A percentile compares a stretch with the other conserved stretches of the same genome.
phyloP scores from a whole-genome alignment of 257 asterid species.

The Plectranthus barbatus region DNA sequence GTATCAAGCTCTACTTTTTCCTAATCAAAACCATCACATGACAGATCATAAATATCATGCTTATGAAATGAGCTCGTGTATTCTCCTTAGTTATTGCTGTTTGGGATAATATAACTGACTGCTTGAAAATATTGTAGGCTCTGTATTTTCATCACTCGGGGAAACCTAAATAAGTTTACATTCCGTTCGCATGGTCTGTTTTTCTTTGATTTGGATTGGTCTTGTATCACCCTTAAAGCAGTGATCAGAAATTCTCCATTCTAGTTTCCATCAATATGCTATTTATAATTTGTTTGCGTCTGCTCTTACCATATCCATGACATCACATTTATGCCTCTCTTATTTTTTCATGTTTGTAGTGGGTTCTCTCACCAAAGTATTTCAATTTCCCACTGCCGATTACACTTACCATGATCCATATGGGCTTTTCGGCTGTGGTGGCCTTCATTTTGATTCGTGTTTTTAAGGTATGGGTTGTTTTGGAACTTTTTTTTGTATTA shows the following conservation, averaged over 20 bases:
- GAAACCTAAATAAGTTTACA: neutral
- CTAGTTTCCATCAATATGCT: slow-evolving; percentile 6
- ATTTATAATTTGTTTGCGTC: neutral
- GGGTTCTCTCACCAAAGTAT: slow-evolving; percentile 98
- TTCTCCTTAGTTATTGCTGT: neutral
- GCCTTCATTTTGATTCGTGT: slow-evolving; percentile 87
- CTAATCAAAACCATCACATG: neutral
- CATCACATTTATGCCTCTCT: slow-evolving; percentile 7
- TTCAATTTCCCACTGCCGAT: slow-evolving; percentile 94
- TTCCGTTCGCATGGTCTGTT: neutral
- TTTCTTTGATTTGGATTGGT: neutral
- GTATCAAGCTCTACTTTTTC: too few species aligned
- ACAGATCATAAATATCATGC: slow-evolving; percentile 1
- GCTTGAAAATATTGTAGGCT: neutral
- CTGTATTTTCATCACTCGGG: neutral
- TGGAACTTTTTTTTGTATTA: neutral
- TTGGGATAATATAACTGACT: neutral
- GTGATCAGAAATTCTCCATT: neutral
- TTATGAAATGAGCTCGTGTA: neutral
- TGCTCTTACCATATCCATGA: slow-evolving; percentile 4
- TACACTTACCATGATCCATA: slow-evolving; percentile 94
- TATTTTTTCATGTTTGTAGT: slow-evolving; percentile 41
- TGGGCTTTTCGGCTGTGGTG: slow-evolving; percentile 96
- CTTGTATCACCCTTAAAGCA: neutral
- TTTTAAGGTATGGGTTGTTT: slow-evolving; percentile 52